These are phyloP conservation scores for Gypsophila paniculata DNA, from an alignment of 179 eudicot species.

Conservation along the genomic window DNA sequence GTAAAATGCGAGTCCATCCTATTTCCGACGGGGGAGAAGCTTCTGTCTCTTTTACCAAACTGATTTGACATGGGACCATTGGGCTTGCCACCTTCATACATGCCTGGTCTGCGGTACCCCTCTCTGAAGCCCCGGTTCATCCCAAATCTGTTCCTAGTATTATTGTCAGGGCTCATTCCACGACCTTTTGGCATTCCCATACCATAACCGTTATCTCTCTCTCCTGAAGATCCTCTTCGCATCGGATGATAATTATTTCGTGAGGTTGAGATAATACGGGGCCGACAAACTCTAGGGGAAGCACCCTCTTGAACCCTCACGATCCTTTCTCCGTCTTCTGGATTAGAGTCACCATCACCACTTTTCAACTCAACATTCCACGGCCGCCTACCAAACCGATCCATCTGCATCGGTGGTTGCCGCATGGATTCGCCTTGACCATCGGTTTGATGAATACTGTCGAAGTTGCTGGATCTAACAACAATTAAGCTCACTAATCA, in stretches of 20 bases:
- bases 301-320: conserved; percentile 18
- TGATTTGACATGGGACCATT: conserved; percentile 32
- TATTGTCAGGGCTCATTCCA: conserved; percentile 29
- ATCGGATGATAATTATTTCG: conserved; percentile 30
- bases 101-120: conserved; percentile 38
- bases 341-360: conserved; percentile 27
- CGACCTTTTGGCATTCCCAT: conserved; percentile 28
- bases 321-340: conserved; percentile 23
- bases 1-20: conserved; percentile 33
- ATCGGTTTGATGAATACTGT: conserved; percentile 25
- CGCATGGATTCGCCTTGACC: conserved; percentile 37
- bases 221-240: conserved; percentile 47
- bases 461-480: conserved; percentile 32
- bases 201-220: conserved; percentile 31
- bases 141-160: conserved; percentile 37
- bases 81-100: conserved; percentile 29
- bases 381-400: conserved; percentile 27
- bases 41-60: conserved; percentile 39
- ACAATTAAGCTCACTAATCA: conserved; percentile 12
- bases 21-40: conserved; percentile 43
- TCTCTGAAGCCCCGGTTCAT: conserved; percentile 41
- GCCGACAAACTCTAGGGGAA: conserved; percentile 31
- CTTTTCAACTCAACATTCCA: conserved; percentile 31
- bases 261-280: conserved; percentile 29
- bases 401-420: conserved; percentile 24